Conservation (phyloP, 345 rosid species). For the Pistacia integerrima region DNA sequence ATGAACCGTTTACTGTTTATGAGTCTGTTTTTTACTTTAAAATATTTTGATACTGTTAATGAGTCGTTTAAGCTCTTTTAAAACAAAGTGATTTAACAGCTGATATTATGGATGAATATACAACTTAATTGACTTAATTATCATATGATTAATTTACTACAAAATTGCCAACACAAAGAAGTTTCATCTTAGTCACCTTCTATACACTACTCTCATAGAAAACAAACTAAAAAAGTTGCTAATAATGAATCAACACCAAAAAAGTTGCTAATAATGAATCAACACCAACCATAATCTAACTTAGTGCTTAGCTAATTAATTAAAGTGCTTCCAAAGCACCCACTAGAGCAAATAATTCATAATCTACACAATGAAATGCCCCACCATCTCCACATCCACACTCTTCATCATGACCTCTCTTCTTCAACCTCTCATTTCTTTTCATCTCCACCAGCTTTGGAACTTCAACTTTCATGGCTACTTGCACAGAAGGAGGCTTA, state of each 20-base stretch:
- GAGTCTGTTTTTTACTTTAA: too few species aligned
- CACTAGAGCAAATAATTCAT: constrained; percentile 45
- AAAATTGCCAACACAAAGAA: too few species aligned
- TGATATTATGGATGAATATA: too few species aligned
- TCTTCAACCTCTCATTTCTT: constrained; percentile 24
- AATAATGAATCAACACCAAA: background rate
- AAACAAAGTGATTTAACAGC: too few species aligned
- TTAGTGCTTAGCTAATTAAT: background rate
- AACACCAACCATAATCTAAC: background rate
- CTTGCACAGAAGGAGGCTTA: constrained; percentile 47
- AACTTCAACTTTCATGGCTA: constrained; percentile 37
- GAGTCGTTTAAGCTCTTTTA: too few species aligned
- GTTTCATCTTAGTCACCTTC: too few species aligned
- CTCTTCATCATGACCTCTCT: constrained; percentile 9
- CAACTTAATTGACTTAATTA: too few species aligned
- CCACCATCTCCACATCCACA: constrained; percentile 35
- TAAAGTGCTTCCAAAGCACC: constrained; percentile 53
- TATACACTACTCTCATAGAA: too few species aligned
- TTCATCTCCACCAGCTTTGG: constrained; percentile 12
- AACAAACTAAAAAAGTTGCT: too few species aligned
- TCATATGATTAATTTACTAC: too few species aligned
- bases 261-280: background rate
- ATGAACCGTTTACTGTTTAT: too few species aligned
- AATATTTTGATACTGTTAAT: too few species aligned
- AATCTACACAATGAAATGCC: constrained; percentile 32